Percentiles rank a stretch among this genome's conserved stretches.
Conservation (phyloP, 495 filamentous ascomycete genomes). For the Cercophora sp. region DNA sequence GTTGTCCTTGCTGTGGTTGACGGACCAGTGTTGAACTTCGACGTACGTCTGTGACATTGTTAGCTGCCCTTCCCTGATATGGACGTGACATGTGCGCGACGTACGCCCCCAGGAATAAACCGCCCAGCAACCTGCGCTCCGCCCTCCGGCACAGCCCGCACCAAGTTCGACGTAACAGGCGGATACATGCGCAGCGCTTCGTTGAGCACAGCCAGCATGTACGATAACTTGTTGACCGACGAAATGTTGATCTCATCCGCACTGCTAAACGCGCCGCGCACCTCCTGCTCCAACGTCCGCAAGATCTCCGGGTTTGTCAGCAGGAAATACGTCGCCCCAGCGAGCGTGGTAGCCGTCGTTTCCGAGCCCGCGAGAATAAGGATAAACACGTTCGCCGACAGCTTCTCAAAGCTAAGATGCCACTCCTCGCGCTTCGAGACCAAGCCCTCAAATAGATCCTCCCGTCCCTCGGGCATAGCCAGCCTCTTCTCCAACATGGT, state of each 20-base stretch:
- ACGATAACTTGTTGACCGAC: constrained; percentile 40
- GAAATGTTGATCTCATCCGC: constrained; percentile 45
- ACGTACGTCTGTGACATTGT: constrained; percentile 32
- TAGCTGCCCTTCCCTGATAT: too few relatives aligned
- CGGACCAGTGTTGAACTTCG: constrained; percentile 34
- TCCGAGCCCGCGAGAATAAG: constrained; percentile 34
- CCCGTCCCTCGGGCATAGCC: constrained; percentile 22
- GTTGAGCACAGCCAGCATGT: constrained; percentile 52
- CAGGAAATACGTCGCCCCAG: constrained; percentile 46
- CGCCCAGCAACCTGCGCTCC: constrained; percentile 44
- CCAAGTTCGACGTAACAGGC: constrained; percentile 40
- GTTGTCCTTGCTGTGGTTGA: constrained; percentile 33
- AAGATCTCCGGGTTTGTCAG: constrained; percentile 38
- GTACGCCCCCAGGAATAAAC: constrained; percentile 35
- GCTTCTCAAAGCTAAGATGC: constrained; percentile 4
- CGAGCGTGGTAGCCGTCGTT: constrained; percentile 51
- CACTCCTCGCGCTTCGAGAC: constrained; percentile 29
- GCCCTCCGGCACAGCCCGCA: constrained; percentile 37
- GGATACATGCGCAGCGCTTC: constrained; percentile 56
- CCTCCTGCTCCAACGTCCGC: constrained; percentile 40
- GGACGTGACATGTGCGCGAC: too few relatives aligned
- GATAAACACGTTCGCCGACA: constrained; percentile 14
- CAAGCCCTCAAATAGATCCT: constrained; percentile 39
- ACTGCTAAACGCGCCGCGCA: constrained; percentile 43
- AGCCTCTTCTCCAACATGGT: constrained; percentile 28